Evolutionary conservation across 169 alveolate genomes (phyloP), one percentile per base, ranked within the genome.

Genomic region (Cryptosporidium xiaoi): DNA sequence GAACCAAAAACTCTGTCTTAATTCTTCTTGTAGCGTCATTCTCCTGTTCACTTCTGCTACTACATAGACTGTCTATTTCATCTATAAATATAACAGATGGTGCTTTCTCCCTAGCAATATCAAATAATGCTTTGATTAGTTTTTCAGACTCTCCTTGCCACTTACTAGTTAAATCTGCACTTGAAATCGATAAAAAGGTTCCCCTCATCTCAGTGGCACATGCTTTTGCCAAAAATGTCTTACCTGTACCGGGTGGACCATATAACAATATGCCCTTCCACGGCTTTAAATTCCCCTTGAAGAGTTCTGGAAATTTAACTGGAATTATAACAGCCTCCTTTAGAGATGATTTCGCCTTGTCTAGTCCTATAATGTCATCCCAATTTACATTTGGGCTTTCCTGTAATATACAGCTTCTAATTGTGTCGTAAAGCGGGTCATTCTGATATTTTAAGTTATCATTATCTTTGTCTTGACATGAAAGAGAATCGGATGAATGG

Each of bases 181-280:
- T 96, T 6, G 99, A 96, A 27, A 98, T 97, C 90, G 97, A 91
- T 84, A 97, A 93, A 94, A 97, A 97, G n/a, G 97, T 95, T 50
- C 97, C 97, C 62, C 94, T 96, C 62, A 96, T 97, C 93, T 99
- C 99, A 20, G 99, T 98, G 6, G 99, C 99, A 82, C 99, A 97
- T 20, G 99, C 99, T 91, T 98, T 97, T 3, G 99, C 99, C 60
- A 99, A 90, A 92, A 92, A 97, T 15, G 99, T 95, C 92, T 99
- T 99, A 36, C 99, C 99, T 44, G 99, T 97, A 33, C 99, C 99
- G 4, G 99, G 99, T 18, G 99, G 99, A 60, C 98, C 98, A 82
- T 96, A 96, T 51, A 96, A 89, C 29, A 96, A 87, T 40, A 96
- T 96, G 24, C 97, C 97, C 64, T 94, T 93, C 98, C 98, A 96